A percentile compares a stretch with the other conserved stretches of the same genome.
Evolutionary conservation across 2,329 filamentous ascomycete species (phyloP).

Genomic region (Verticillium alfalfae): DNA sequence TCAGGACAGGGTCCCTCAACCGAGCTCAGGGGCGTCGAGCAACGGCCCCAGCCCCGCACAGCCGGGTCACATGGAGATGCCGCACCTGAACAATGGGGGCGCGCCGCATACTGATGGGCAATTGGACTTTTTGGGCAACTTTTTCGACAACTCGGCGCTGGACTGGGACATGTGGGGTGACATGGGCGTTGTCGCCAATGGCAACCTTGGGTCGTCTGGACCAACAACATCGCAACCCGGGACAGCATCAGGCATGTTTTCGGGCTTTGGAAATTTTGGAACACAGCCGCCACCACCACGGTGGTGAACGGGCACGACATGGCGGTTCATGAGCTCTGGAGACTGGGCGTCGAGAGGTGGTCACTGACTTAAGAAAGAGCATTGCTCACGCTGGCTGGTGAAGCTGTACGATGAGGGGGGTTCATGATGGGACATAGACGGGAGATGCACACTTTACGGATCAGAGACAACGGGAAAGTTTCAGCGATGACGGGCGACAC

Average conservation of each 20-base stretch:
- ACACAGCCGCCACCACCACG: conserved; percentile 6
- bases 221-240: conserved; percentile 4
- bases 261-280: conserved; percentile 10
- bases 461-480: neutral
- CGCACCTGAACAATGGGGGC: conserved; percentile 11
- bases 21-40: conserved; percentile 22
- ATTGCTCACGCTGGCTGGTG: neutral
- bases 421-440: neutral
- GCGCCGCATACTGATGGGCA: conserved; percentile 12
- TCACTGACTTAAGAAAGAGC: neutral
- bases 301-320: conserved; percentile 1
- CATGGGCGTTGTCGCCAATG: conserved; percentile 1
- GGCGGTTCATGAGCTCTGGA: neutral
- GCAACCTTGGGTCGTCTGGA: conserved; percentile 3
- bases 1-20: conserved; percentile 34
- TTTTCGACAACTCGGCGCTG: conserved; percentile 34
- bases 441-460: neutral
- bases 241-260: conserved; percentile 8
- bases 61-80: conserved; percentile 15
- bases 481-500: neutral
- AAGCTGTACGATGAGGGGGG: neutral
- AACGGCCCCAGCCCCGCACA: conserved; percentile 19
- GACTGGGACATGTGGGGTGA: conserved; percentile 41
- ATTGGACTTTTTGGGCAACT: conserved; percentile 38
- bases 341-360: neutral